These are phyloP conservation scores for Pseudozyma thailandica DNA, from an alignment of 1,284 basidiomycete genomes.

Conservation along the genomic window DNA sequence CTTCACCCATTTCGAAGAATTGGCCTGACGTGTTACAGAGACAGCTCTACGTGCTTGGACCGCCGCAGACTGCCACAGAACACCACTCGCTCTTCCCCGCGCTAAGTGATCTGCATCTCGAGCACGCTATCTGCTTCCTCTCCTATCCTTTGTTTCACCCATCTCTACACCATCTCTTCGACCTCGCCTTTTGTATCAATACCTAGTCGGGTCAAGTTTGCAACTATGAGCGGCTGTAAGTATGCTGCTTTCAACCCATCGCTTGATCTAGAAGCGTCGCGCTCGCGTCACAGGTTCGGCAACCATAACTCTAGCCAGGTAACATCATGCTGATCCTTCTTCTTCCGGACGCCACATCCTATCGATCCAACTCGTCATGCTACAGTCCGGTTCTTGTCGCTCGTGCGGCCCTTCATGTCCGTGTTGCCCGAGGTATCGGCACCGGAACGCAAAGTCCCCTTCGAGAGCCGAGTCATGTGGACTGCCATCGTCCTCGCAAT, in stretches of 20 bases:
- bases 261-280: not conserved
- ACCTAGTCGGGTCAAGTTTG: conserved; percentile 34
- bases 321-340: conserved; percentile 16
- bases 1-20: no score
- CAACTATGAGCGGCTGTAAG: conserved; percentile 50
- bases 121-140: conserved; percentile 1
- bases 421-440: conserved; percentile 67
- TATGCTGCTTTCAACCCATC: conserved; percentile 4
- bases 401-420: conserved; percentile 68
- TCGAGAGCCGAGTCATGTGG: conserved; percentile 67
- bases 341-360: not conserved
- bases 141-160: not conserved
- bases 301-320: not conserved
- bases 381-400: conserved; percentile 66
- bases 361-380: not conserved
- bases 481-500: conserved; percentile 68
- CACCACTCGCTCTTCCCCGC: conserved; percentile 23
- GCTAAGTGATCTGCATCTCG: conserved; percentile 19
- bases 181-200: conserved; percentile 1
- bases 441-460: conserved; percentile 67
- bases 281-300: not conserved
- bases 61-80: not conserved
- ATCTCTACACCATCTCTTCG: conserved; percentile 9
- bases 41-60: not conserved
- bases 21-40: conserved; percentile 8